phyloP scores from a whole-genome alignment of 2,329 filamentous ascomycete species.

The Pleomassaria siparia region DNA sequence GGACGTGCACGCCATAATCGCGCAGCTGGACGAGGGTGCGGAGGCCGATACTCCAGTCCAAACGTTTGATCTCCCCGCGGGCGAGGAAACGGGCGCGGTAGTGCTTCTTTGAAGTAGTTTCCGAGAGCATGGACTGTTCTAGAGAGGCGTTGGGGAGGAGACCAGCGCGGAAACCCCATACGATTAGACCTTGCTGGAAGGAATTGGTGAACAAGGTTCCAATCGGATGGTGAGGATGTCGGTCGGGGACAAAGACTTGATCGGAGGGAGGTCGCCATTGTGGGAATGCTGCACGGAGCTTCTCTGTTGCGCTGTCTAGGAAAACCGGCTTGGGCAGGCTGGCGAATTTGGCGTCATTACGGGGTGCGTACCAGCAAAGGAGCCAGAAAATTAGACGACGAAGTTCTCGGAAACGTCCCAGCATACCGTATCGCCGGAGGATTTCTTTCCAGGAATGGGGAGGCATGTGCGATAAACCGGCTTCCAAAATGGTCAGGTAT shows the following conservation, averaged over 20 bases:
- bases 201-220: constrained; percentile 25
- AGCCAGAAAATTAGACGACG: constrained; percentile 57
- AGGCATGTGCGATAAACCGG: constrained; percentile 45
- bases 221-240: constrained; percentile 28
- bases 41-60: constrained; percentile 33
- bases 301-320: constrained; percentile 20
- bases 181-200: constrained; percentile 32
- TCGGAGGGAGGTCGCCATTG: constrained; percentile 19
- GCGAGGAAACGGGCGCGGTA: constrained; percentile 23
- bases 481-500: constrained; percentile 51
- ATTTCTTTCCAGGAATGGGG: constrained; percentile 58
- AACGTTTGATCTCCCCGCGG: constrained; percentile 17
- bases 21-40: constrained; percentile 29
- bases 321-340: constrained; percentile 24
- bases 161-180: constrained; percentile 38
- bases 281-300: constrained; percentile 18
- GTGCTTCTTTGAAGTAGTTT: constrained; percentile 23
- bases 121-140: constrained; percentile 27
- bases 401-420: constrained; percentile 54
- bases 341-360: constrained; percentile 18
- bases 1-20: constrained; percentile 29
- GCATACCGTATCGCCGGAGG: constrained; percentile 62
- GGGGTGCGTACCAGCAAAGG: constrained; percentile 41
- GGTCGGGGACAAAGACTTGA: constrained; percentile 6
- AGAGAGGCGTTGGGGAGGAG: constrained; percentile 24